Percentiles rank a stretch among this genome's conserved stretches.
phyloP scores from a whole-genome alignment of 345 rosid species.

The Gossypium bickii region DNA sequence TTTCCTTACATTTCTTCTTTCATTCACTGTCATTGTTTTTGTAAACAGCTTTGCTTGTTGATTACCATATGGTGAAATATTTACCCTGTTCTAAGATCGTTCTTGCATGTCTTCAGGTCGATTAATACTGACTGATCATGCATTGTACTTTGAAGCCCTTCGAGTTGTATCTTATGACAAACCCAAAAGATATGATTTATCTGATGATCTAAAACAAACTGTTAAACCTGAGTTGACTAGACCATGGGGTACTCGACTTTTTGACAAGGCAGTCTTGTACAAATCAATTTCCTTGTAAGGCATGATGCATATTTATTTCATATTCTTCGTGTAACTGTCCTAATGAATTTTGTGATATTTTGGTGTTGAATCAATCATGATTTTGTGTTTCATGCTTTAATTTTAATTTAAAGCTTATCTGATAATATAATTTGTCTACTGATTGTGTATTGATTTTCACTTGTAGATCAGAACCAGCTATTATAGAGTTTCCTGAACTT shows the following conservation, averaged over 20 bases:
- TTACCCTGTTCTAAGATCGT: constrained; percentile 1
- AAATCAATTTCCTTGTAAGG: constrained; percentile 88
- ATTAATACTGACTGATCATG: constrained; percentile 79
- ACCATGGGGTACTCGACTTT: constrained; percentile 97
- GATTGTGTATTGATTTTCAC: constrained; percentile 24
- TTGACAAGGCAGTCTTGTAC: constrained; percentile 88
- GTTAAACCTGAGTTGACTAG: constrained; percentile 92
- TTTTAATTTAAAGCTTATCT: constrained; percentile 9
- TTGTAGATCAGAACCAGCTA: constrained; percentile 83
- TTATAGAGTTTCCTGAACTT: constrained; percentile 90
- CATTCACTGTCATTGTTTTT: neutral
- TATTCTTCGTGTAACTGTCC: constrained; percentile 10
- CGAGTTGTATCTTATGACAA: constrained; percentile 88
- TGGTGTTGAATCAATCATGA: neutral
- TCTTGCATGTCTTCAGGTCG: constrained; percentile 53
- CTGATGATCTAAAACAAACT: constrained; percentile 80
- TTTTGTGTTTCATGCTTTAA: neutral
- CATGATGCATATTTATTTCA: constrained; percentile 20
- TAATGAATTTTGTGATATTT: neutral
- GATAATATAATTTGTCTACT: constrained; percentile 16
- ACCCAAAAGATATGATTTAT: constrained; percentile 77
- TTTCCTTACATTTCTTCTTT: neutral
- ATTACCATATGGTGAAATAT: neutral
- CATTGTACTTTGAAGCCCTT: constrained; percentile 84
- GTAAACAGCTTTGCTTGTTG: neutral